These are phyloP conservation scores for Boletus pseudo-olivaceus DNA, from an alignment of 768 basidiomycete genomes.

Conservation along the genomic window DNA sequence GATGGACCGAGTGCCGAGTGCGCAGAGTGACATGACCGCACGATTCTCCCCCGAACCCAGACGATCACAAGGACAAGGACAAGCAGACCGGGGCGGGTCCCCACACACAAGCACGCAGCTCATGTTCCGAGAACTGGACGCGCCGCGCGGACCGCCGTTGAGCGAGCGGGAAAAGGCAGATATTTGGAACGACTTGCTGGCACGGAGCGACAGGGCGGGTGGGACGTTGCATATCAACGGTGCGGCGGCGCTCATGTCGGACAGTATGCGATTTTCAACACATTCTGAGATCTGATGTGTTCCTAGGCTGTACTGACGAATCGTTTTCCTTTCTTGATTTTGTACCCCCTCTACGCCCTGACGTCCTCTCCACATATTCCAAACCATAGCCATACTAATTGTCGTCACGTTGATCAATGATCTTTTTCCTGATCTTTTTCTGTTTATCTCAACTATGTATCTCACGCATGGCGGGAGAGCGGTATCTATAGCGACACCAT, in stretches of 20 bases:
- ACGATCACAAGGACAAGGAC: not conserved
- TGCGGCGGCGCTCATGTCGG: constrained; percentile 39
- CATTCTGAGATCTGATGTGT: constrained; percentile 18
- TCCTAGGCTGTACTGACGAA: not conserved
- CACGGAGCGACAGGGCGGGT: constrained; percentile 64
- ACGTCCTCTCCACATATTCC: not conserved
- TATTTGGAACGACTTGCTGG: constrained; percentile 67
- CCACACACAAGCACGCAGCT: constrained; percentile 30
- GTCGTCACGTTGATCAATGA: not conserved
- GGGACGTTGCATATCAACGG: constrained; percentile 62
- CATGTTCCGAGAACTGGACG: constrained; percentile 49
- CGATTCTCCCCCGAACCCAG: constrained; percentile 7
- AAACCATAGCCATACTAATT: not conserved
- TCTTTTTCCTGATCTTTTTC: not conserved
- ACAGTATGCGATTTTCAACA: constrained; percentile 38
- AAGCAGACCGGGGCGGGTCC: constrained; percentile 7
- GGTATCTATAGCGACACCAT: constrained; percentile 9
- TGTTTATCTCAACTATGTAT: constrained; percentile 6
- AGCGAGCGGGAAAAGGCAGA: constrained; percentile 70
- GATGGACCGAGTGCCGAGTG: constrained; percentile 23
- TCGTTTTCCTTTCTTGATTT: not conserved
- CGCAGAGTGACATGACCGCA: constrained; percentile 33
- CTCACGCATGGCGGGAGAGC: constrained; percentile 5
- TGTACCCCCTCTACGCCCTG: not conserved
- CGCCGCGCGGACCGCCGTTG: constrained; percentile 36